Evolutionary conservation across 805 yeast species (phyloP).

Genomic region (Zygotorulaspora danielsina): DNA sequence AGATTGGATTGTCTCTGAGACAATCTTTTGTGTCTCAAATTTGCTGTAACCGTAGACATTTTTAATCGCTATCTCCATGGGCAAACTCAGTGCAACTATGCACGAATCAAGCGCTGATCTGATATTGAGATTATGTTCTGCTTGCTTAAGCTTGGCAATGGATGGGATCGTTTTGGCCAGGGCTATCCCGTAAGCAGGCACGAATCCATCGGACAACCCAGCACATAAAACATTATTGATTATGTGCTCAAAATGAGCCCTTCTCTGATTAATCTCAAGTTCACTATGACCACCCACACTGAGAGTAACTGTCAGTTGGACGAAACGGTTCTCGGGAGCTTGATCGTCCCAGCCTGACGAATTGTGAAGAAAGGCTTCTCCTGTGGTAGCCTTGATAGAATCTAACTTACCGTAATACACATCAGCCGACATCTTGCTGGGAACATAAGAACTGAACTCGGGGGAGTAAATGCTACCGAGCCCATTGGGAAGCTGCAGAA

Average conservation of each 20-base stretch:
- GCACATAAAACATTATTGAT: slow-evolving; percentile 27
- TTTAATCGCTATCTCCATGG: slow-evolving; percentile 22
- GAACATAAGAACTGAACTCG: slow-evolving; percentile 26
- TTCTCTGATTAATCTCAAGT: slow-evolving; percentile 31
- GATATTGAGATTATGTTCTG: slow-evolving; percentile 3
- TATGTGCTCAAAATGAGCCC: slow-evolving; percentile 25
- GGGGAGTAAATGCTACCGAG: slow-evolving; percentile 29
- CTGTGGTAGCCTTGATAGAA: slow-evolving; percentile 32
- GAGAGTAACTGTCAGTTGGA: slow-evolving; percentile 29
- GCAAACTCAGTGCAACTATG: slow-evolving; percentile 13
- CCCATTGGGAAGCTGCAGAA: slow-evolving; percentile 29
- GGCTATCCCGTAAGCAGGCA: slow-evolving; percentile 26
- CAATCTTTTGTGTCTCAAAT: slow-evolving; percentile 11
- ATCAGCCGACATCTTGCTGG: slow-evolving; percentile 31
- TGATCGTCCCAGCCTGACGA: slow-evolving; percentile 13
- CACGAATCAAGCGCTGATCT: slow-evolving; percentile 18
- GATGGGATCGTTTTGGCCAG: slow-evolving; percentile 23
- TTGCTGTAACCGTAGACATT: slow-evolving; percentile 17
- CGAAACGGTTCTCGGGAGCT: slow-evolving; percentile 10
- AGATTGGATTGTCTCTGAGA: slow-evolving; percentile 18
- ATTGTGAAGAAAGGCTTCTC: slow-evolving; percentile 32
- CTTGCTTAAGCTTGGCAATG: not conserved
- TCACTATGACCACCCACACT: slow-evolving; percentile 32
- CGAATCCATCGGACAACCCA: slow-evolving; percentile 28
- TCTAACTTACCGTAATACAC: slow-evolving; percentile 29